phyloP scores from a whole-genome alignment of 2,329 filamentous ascomycete species.

The Onygenales sp. region DNA sequence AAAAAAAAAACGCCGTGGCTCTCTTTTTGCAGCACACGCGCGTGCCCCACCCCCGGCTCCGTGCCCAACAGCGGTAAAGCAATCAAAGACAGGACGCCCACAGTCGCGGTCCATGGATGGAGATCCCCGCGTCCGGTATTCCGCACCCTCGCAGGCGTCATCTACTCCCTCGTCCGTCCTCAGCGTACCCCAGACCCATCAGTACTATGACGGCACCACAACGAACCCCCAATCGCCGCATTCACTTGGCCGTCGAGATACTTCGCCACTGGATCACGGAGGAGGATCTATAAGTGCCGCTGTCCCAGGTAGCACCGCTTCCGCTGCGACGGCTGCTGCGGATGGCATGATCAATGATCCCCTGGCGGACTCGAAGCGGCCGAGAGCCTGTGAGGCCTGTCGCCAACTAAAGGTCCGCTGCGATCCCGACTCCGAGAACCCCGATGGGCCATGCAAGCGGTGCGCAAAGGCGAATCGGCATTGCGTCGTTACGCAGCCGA shows the following conservation, averaged over 20 bases:
- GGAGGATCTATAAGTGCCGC: neutral
- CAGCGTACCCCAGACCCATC: conserved; percentile 1
- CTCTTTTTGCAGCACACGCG: too few species aligned
- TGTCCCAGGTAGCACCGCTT: conserved; percentile 8
- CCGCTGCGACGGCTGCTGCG: neutral
- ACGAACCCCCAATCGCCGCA: conserved; percentile 3
- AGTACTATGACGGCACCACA: conserved; percentile 2
- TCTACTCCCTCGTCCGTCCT: conserved; percentile 10
- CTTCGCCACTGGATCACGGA: too few species aligned
- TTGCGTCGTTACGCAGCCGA: conserved; percentile 68
- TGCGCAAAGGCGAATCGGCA: conserved; percentile 71
- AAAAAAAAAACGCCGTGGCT: too few species aligned
- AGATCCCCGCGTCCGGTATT: conserved; percentile 23
- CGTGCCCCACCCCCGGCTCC: too few species aligned
- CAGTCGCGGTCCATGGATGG: conserved; percentile 21
- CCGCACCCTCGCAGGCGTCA: conserved; percentile 1
- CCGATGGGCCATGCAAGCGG: conserved; percentile 59
- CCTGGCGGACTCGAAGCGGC: conserved; percentile 50
- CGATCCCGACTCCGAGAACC: conserved; percentile 59
- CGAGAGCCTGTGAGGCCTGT: conserved; percentile 66
- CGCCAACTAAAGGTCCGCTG: conserved; percentile 74
- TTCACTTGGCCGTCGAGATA: too few species aligned
- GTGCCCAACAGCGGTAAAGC: too few species aligned
- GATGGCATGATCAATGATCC: conserved; percentile 11
- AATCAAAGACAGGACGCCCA: neutral